A percentile compares a stretch with the other conserved stretches of the same genome.
Evolutionary conservation across 176 grass and related monocot genomes (phyloP).

Genomic region (Juncus inflexus): DNA sequence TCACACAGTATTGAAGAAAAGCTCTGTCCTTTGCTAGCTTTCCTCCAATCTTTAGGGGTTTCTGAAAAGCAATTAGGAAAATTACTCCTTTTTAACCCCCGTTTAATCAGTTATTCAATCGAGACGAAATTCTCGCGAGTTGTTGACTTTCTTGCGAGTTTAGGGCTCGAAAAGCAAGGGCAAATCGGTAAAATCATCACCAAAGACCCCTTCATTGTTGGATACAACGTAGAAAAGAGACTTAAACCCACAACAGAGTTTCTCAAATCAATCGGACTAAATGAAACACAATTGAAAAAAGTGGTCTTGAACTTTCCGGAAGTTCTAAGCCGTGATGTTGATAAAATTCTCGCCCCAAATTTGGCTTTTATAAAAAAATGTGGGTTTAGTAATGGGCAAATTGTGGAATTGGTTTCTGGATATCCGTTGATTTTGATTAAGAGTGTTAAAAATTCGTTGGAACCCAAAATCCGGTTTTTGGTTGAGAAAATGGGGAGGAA

Average conservation of each 20-base stretch:
- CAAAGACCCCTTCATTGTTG: conserved; percentile 84
- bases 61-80: conserved; percentile 84
- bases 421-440: conserved; percentile 89
- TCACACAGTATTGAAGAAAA: conserved; percentile 90
- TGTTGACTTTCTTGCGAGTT: conserved; percentile 53
- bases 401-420: conserved; percentile 58
- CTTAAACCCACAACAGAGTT: conserved; percentile 77
- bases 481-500: conserved; percentile 76
- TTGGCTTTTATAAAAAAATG: conserved; percentile 53
- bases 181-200: conserved; percentile 60
- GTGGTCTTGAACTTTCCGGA: conserved; percentile 58
- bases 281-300: conserved; percentile 53
- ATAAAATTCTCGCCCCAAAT: conserved; percentile 64
- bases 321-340: conserved; percentile 64
- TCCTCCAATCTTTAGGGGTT: conserved; percentile 79
- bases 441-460: conserved; percentile 73
- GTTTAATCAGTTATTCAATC: conserved; percentile 95
- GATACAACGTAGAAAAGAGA: conserved; percentile 75
- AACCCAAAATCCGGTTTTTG: conserved; percentile 91
- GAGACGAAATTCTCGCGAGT: conserved; percentile 72
- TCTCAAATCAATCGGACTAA: conserved; percentile 63
- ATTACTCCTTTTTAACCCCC: conserved; percentile 79
- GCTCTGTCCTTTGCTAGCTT: conserved; percentile 84
- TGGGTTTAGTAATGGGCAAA: conserved; percentile 60
- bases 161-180: conserved; percentile 70